phyloP scores from a whole-genome alignment of 2,329 filamentous ascomycete genomes.

The Sphaceloma murrayae region DNA sequence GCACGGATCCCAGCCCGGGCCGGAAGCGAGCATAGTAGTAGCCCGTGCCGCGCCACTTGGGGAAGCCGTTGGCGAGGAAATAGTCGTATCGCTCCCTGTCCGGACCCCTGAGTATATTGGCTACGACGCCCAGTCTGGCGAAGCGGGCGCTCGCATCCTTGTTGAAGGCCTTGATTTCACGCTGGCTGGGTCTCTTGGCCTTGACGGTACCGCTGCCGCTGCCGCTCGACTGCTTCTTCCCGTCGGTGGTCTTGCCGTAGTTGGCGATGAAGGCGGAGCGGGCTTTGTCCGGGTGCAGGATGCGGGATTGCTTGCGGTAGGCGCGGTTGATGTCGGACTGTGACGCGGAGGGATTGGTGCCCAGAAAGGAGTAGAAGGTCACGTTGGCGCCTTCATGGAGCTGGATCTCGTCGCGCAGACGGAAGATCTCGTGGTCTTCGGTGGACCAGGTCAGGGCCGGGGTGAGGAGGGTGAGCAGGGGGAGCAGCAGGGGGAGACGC shows the following conservation, averaged over 20 bases:
- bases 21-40: constrained; percentile 97
- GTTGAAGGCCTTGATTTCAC: constrained; percentile 66
- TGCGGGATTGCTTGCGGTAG: constrained; percentile 76
- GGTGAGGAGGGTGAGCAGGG: constrained; percentile 58
- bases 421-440: constrained; percentile 98
- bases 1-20: constrained; percentile 76
- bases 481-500: constrained; percentile 54
- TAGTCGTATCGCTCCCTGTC: constrained; percentile 85
- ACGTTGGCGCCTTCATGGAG: constrained; percentile 64
- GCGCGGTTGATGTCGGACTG: constrained; percentile 88
- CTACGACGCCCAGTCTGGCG: constrained; percentile 72
- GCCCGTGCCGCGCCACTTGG: constrained; percentile 89
- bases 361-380: constrained; percentile 91
- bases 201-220: no score
- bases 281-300: constrained; percentile 91
- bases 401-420: constrained; percentile 77
- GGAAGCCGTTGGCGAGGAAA: constrained; percentile 88
- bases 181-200: constrained; percentile 59
- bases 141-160: constrained; percentile 78
- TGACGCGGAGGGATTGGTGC: constrained; percentile 60
- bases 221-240: no score
- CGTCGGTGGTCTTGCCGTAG: constrained; percentile 44
- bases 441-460: constrained; percentile 72
- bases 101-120: constrained; percentile 73
- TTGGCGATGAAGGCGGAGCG: constrained; percentile 70